phyloP scores from a whole-genome alignment of 1,139 yeast species.

The Pneumocystis oryctolagi region DNA sequence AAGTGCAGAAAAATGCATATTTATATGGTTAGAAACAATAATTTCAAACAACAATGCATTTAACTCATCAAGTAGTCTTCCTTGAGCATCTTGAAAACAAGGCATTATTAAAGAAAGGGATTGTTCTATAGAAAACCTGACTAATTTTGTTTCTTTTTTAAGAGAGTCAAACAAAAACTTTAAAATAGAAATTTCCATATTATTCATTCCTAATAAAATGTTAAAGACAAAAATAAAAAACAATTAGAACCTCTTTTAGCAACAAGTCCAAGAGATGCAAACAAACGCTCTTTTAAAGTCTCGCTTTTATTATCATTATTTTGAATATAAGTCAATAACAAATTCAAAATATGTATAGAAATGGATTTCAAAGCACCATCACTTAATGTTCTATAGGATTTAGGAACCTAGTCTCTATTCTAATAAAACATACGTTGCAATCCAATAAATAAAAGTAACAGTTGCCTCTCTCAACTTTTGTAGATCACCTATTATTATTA shows the following conservation, averaged over 20 bases:
- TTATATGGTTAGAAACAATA: slow-evolving; percentile 14
- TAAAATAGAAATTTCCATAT: slow-evolving; percentile 36
- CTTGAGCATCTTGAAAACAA: slow-evolving; percentile 33
- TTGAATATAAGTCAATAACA: slow-evolving; percentile 26
- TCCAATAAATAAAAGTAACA: slow-evolving; percentile 48
- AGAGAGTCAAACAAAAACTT: slow-evolving; percentile 63
- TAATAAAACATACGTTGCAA: slow-evolving; percentile 18
- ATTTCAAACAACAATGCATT: background rate
- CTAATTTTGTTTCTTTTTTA: slow-evolving; percentile 45
- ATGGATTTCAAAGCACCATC: background rate
- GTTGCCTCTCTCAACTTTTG: slow-evolving; percentile 31
- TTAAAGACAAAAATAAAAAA: slow-evolving; percentile 17
- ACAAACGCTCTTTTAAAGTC: slow-evolving; percentile 45
- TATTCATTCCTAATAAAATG: background rate
- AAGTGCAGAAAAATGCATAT: slow-evolving; percentile 47
- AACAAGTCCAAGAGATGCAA: slow-evolving; percentile 62
- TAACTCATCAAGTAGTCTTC: slow-evolving; percentile 30
- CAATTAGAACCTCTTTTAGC: slow-evolving; percentile 37
- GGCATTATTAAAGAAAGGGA: slow-evolving; percentile 48
- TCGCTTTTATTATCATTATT: slow-evolving; percentile 21
- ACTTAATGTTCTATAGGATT: background rate
- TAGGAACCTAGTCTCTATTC: background rate
- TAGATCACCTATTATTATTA: background rate
- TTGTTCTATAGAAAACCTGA: slow-evolving; percentile 57
- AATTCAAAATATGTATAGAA: slow-evolving; percentile 18